Evolutionary conservation across 768 basidiomycete genomes (phyloP).

Genomic region (Boletus subcaerulescens): DNA sequence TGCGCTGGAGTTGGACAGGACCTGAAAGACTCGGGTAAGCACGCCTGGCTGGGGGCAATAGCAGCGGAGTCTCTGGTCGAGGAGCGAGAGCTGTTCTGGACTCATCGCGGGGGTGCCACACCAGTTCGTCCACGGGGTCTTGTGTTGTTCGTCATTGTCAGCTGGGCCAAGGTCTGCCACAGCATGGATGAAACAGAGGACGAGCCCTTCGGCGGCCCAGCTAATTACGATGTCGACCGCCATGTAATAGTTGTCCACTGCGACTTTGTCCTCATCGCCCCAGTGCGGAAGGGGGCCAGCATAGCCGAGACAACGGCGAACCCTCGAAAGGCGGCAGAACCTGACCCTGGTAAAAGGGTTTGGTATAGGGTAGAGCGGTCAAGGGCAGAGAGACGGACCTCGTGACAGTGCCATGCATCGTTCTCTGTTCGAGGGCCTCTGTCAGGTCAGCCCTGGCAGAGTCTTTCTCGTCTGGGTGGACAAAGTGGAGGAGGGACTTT

Average conservation of each 20-base stretch:
- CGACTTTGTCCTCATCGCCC: slow-evolving; percentile 65
- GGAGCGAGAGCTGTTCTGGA: slow-evolving; percentile 52
- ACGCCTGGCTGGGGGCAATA: slow-evolving; percentile 50
- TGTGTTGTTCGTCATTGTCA: slow-evolving; percentile 74
- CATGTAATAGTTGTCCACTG: slow-evolving; percentile 74
- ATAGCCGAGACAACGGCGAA: slow-evolving; percentile 72
- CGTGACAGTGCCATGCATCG: slow-evolving; percentile 81
- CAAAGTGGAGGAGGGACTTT: slow-evolving; percentile 69
- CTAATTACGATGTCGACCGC: slow-evolving; percentile 88
- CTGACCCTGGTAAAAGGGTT: slow-evolving; percentile 55
- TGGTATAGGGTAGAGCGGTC: slow-evolving; percentile 13
- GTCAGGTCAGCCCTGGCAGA: slow-evolving; percentile 74
- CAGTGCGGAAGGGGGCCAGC: slow-evolving; percentile 52
- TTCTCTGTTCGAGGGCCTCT: slow-evolving; percentile 68
- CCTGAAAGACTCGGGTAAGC: slow-evolving; percentile 73
- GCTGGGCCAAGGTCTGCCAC: slow-evolving; percentile 63
- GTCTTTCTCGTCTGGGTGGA: slow-evolving; percentile 81
- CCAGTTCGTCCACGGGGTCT: slow-evolving; percentile 84
- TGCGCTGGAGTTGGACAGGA: slow-evolving; percentile 53
- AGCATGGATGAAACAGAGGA: slow-evolving; percentile 87
- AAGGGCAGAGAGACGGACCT: slow-evolving; percentile 41
- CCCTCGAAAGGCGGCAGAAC: slow-evolving; percentile 70
- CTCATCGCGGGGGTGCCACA: slow-evolving; percentile 73
- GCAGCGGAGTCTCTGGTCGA: slow-evolving; percentile 56
- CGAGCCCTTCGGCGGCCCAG: slow-evolving; percentile 82